Evolutionary conservation across 2,329 filamentous ascomycete species (phyloP), one percentile per base, ranked within the genome.

Genomic region (Beauveria pseudobassiana): DNA sequence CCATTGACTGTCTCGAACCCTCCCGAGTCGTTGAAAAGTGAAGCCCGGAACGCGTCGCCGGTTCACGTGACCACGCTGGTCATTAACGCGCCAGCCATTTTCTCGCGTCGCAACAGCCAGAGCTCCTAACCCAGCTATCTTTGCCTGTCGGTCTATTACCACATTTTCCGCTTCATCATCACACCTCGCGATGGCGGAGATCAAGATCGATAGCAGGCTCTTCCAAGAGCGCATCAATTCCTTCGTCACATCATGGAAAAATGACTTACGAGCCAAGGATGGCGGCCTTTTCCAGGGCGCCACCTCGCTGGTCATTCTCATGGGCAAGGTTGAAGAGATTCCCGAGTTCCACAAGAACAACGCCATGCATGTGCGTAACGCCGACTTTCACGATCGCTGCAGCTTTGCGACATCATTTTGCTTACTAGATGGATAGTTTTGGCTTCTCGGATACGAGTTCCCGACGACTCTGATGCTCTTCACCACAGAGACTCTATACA

Each of bases 361-460:
- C 75, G 92, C 95, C 24, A 88, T 97, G 76, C 95, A 98, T 46
- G 60, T 62, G 46, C 48, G 60, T 57, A 46, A 51, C 38, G 14
- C 52, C 46, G 7, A 43, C 59, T 49, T 59, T 22, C 51, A 62
- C 50, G 56, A n/a, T 48, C 28, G 40, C 20, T 56, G 46, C 14
- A 26, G 52, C 26, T 58, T 20, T 57, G 54, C 52, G 48, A 59
- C 28, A 24, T 3, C 9, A 22, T 38, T 42, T 30, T 46, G 26
- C 53, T 58, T 58, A 51, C 28, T 28, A 43, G 53, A 51, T 64
- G 48, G 67, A 64, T 74, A 97, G 93, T 96, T 98, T 77, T 99
- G 96, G 96, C 83, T 99, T 61, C 85, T 99, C 65, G 95, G 95
- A 70, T 99, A 99, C 80, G 95, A 99, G 75, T 99, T 99, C 72